These are phyloP conservation scores for Rhododendron mucronatum DNA, from an alignment of 148 eudicot genomes.

Conservation along the genomic window DNA sequence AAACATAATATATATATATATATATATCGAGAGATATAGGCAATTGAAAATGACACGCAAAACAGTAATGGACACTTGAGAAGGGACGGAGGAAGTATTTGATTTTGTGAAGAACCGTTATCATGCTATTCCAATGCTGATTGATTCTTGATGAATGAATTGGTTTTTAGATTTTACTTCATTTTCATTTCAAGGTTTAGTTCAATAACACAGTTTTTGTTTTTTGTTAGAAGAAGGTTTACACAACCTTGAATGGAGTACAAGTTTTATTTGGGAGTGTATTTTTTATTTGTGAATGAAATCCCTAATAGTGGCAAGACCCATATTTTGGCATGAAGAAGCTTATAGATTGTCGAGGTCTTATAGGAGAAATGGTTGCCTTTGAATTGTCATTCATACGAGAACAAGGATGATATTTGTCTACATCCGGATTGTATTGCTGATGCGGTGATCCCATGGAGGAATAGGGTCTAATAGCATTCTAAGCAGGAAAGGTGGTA, in stretches of 20 bases:
- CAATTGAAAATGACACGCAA: too few species aligned
- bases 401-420: background rate
- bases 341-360: background rate
- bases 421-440: background rate
- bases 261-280: background rate
- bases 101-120: too few species aligned
- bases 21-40: too few species aligned
- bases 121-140: background rate
- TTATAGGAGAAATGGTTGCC: background rate
- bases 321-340: background rate
- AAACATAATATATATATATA: too few species aligned
- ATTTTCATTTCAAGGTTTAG: background rate
- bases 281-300: background rate
- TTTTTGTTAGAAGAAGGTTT: background rate
- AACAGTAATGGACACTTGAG: too few species aligned
- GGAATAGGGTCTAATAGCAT: background rate
- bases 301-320: background rate
- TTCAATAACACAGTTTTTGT: background rate
- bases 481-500: too few species aligned
- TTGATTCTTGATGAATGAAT: background rate
- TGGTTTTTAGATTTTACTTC: background rate
- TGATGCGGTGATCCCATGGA: background rate
- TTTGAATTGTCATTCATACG: background rate
- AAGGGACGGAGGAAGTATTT: too few species aligned
- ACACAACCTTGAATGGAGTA: background rate